These are phyloP conservation scores for Aphanocladium album DNA, from an alignment of 2,329 filamentous ascomycete species.

Conservation along the genomic window DNA sequence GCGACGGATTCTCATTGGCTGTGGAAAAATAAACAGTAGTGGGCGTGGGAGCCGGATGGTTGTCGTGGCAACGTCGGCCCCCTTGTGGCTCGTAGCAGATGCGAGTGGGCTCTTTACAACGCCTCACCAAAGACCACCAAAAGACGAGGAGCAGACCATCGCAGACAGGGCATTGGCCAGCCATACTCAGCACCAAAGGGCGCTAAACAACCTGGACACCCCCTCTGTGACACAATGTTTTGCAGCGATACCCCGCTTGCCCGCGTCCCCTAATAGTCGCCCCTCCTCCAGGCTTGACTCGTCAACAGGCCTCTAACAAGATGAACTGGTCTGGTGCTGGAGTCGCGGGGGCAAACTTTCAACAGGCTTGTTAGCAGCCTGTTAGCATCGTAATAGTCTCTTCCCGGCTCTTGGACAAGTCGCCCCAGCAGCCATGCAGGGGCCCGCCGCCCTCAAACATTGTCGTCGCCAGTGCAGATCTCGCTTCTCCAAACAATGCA, in stretches of 20 bases:
- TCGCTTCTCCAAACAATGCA: slow-evolving; percentile 7
- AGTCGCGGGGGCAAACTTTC: not conserved
- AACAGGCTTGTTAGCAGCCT: not conserved
- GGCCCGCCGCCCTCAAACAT: slow-evolving; percentile 17
- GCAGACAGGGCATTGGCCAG: slow-evolving; percentile 3
- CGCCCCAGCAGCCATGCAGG: slow-evolving; percentile 28
- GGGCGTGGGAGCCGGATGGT: slow-evolving; percentile 18
- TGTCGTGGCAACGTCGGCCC: slow-evolving; percentile 22
- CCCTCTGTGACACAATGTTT: slow-evolving; percentile 4
- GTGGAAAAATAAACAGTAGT: slow-evolving; percentile 27
- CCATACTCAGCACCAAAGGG: not conserved
- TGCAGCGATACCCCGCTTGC: slow-evolving; percentile 7
- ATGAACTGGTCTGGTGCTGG: not conserved
- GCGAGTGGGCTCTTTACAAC: not conserved
- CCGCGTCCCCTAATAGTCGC: not conserved
- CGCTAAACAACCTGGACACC: slow-evolving; percentile 2
- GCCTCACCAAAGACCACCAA: not conserved
- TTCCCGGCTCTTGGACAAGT: slow-evolving; percentile 16
- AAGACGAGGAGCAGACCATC: not conserved
- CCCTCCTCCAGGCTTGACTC: not conserved
- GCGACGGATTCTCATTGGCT: slow-evolving; percentile 24
- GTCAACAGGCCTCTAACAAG: not conserved
- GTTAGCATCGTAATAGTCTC: not conserved
- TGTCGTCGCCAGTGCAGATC: slow-evolving; percentile 6
- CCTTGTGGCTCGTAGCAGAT: not conserved